Base-by-base conservation (phyloP, 2,329 filamentous ascomycete genomes). In the Exserohilum rostratum region DNA sequence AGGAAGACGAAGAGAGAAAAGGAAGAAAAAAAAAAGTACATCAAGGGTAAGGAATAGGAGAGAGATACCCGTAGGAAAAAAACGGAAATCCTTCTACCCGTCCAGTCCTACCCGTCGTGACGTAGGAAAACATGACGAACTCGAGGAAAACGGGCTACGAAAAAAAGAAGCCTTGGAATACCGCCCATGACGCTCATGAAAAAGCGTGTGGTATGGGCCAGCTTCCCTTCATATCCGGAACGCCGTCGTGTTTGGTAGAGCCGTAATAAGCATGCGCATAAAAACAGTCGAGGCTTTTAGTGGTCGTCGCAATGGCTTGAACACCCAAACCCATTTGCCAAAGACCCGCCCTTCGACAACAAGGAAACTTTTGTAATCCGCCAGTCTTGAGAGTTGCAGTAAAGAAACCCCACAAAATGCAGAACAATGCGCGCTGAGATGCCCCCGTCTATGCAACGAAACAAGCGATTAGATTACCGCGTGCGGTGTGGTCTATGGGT, bases 391-490 rank as follows among this genome's bases (percentile, higher is more conserved):
- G 66, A 53, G 49, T 48, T 40, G 50, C 44, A 48, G 34, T 47
- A 46, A 49, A 44, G 53, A 49, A 66, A 63, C 58, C 60, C 62
- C 68, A 64, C 68, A 62, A 74, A 70, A 75, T 75, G 72, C 72
- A 70, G 38, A 64, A 68, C 65, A 71, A 70, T 73, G 67, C 69
- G 69, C 70, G 70, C 67, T 70, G 64, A 72, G 66, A 73, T 71
- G 70, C 69, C 69, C 71, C 68, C 53, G 66, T 74, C 71, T 74
- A 74, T 74, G 69, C 71, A 74, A 75, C 72, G 70, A 68, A 68
- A 67, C 65, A 68, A 70, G 66, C 67, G 69, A 74, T 73, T 74
- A 74, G 67, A 70, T 72, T 72, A 72, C 68, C 69, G 66, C 65
- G 66, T 65, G 64, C 64, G 67, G 63, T 63, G 61, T 64, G 60